Percentiles rank a stretch among this genome's conserved stretches.
Conservation (phyloP, 2,329 filamentous ascomycete genomes). For the Fusarium lateritium region DNA sequence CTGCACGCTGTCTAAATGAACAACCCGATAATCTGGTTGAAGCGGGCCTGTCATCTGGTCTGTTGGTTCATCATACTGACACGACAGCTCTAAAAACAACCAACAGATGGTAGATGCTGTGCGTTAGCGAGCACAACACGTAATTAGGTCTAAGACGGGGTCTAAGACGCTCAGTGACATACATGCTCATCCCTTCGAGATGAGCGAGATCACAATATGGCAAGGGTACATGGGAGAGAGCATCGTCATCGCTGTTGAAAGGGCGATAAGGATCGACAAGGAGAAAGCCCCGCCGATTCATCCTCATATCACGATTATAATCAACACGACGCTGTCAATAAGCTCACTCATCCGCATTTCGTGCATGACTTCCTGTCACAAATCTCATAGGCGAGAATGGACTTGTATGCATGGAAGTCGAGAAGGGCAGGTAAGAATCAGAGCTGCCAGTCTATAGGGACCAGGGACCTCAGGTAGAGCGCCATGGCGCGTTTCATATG, state of each 20-base stretch:
- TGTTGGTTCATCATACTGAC: neutral
- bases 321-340: neutral
- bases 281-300: conserved; percentile 4
- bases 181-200: conserved; percentile 16
- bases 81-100: conserved; percentile 3
- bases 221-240: conserved; percentile 4
- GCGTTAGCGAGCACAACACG: conserved; percentile 16
- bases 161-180: conserved; percentile 12
- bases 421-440: conserved; percentile 32
- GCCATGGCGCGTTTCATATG: conserved; percentile 44
- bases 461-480: conserved; percentile 35
- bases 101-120: conserved; percentile 5
- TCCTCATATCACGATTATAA: conserved; percentile 18
- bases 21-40: conserved; percentile 8
- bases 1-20: neutral
- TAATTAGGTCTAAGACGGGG: conserved; percentile 4
- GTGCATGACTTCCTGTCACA: neutral
- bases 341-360: conserved; percentile 2
- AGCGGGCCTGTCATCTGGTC: conserved; percentile 11
- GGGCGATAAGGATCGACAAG: conserved; percentile 41
- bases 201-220: conserved; percentile 6
- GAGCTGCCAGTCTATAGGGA: conserved; percentile 16
- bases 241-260: conserved; percentile 23
- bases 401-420: conserved; percentile 16
- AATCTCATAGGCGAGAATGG: conserved; percentile 9